Percentiles rank a stretch among this genome's conserved stretches.
Conservation (phyloP, 148 eudicot genomes). For the Beta vulgaris region DNA sequence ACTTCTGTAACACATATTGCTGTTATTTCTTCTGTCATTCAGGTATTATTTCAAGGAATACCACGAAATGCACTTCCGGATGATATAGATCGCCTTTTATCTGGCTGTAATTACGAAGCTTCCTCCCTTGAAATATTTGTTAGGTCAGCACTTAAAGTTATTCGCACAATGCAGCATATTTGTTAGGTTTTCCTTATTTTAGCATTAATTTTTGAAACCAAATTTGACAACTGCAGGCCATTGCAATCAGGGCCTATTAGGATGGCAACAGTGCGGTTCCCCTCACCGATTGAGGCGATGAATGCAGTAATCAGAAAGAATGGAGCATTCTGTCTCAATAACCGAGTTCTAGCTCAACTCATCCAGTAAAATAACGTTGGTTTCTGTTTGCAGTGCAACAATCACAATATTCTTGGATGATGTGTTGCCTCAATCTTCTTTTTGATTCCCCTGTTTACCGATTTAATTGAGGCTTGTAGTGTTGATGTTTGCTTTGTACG, state of each 20-base stretch:
- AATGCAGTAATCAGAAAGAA: conserved; percentile 58
- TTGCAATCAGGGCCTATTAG: conserved; percentile 27
- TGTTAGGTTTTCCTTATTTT: background rate
- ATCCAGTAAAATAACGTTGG: conserved; percentile 41
- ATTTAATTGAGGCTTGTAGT: background rate
- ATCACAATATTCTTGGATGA: background rate
- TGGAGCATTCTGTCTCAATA: conserved; percentile 51
- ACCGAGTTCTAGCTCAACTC: conserved; percentile 47
- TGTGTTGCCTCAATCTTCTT: background rate
- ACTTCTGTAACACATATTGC: background rate
- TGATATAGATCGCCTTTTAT: conserved; percentile 63
- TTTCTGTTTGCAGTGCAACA: background rate
- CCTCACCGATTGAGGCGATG: conserved; percentile 54
- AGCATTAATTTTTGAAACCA: background rate
- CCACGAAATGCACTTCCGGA: conserved; percentile 46
- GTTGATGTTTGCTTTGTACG: background rate
- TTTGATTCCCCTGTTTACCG: background rate
- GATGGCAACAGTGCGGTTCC: conserved; percentile 53
- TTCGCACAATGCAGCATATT: background rate
- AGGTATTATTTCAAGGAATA: conserved; percentile 66
- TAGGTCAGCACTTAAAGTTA: conserved; percentile 35
- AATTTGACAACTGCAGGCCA: conserved; percentile 37
- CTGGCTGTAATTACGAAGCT: conserved; percentile 56
- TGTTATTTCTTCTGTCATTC: background rate
- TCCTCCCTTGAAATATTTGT: conserved; percentile 46